Conservation (phyloP, 352 stramenopile species). For the Globisporangium emineosum region DNA sequence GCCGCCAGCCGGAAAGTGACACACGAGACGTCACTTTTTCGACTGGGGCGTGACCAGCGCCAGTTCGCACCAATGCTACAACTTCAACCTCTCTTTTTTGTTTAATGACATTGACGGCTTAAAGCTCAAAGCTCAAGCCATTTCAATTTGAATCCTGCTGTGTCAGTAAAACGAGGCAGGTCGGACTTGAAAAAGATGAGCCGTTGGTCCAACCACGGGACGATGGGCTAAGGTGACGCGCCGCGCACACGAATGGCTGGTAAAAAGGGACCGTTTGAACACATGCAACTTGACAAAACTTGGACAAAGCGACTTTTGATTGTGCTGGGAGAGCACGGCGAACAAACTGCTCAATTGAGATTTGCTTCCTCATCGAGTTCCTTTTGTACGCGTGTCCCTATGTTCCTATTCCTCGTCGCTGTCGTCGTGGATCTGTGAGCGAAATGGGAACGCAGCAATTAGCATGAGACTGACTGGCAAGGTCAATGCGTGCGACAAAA, state of each 20-base stretch:
- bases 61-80: not conserved
- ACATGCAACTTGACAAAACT: no score
- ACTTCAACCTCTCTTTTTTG: conserved; percentile 7
- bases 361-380: no score
- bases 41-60: not conserved
- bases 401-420: not conserved
- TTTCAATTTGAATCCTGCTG: not conserved
- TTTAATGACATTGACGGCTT: not conserved
- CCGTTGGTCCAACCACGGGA: not conserved
- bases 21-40: conserved; percentile 12
- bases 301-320: no score
- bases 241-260: not conserved
- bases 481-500: conserved; percentile 15
- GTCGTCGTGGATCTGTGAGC: conserved; percentile 8
- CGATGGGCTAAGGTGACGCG: conserved; percentile 3
- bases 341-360: not conserved
- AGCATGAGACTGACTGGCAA: not conserved
- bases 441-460: no score
- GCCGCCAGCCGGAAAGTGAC: conserved; percentile 2
- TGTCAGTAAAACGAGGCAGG: not conserved
- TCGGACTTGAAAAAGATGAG: no score
- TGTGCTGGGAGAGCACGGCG: no score
- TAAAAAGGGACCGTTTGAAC: not conserved
- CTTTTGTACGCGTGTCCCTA: no score
- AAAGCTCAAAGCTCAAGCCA: not conserved